A percentile compares a stretch with the other conserved stretches of the same genome.
Conservation (phyloP, 192 early-diverging fungal species). For the Cladochytrium replicatum region DNA sequence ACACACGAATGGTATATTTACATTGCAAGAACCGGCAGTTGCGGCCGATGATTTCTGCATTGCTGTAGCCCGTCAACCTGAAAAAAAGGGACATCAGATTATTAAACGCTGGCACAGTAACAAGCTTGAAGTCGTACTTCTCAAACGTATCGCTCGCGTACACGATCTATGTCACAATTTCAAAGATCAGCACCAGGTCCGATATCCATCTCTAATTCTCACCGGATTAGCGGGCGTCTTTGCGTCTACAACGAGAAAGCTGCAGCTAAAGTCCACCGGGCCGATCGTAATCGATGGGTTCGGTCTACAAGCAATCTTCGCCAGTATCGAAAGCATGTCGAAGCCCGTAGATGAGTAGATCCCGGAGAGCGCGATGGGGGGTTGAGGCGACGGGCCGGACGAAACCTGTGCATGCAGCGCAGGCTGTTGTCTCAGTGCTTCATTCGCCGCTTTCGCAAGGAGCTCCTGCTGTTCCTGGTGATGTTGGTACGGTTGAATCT, state of each 20-base stretch:
- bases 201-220: neutral
- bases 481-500: too few relatives aligned
- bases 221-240: constrained; percentile 44
- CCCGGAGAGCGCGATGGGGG: too few relatives aligned
- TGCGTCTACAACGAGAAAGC: constrained; percentile 51
- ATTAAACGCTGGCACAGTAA: neutral
- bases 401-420: too few relatives aligned
- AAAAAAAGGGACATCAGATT: neutral
- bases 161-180: constrained; percentile 30
- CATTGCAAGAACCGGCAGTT: constrained; percentile 44
- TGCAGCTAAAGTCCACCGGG: constrained; percentile 46
- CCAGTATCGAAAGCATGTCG: constrained; percentile 29
- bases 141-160: constrained; percentile 58
- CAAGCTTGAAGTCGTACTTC: constrained; percentile 11
- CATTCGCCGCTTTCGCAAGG: too few relatives aligned
- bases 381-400: too few relatives aligned
- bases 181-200: neutral
- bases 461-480: too few relatives aligned
- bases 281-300: constrained; percentile 49
- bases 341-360: constrained; percentile 27
- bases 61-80: constrained; percentile 37
- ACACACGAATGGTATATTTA: neutral
- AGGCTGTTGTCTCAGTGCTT: too few relatives aligned
- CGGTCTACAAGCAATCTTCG: constrained; percentile 30
- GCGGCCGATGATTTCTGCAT: constrained; percentile 28